Evolutionary conservation across 2,329 filamentous ascomycete genomes (phyloP), one percentile per base, ranked within the genome.

Genomic region (Ophidiomyces ophidiicola): DNA sequence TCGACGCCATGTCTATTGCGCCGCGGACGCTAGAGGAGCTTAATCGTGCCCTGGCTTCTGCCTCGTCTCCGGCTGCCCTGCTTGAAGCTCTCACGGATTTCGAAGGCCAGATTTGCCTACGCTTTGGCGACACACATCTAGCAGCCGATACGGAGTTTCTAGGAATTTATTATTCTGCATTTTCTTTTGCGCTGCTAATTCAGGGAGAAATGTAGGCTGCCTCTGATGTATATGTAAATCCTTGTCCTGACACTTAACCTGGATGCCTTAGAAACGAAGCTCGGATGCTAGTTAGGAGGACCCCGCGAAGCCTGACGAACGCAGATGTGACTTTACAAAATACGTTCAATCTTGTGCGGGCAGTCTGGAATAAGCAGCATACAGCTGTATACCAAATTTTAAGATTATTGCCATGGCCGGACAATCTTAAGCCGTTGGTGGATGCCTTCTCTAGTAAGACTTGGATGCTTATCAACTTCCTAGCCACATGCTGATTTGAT

Each of bases 161-260:
- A 10, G 56, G 55, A 45, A 44, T 53, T 5, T 64, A 58, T 42
- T 64, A 62, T 35, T 57, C 59, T 4, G 52, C 53, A 8, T 63
- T 60, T 41, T 54, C 64, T 32, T 54, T 63, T 32, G 55, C 56
- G 5, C 58, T 62, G 28, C 55, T 64, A 32, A 53, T 63, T 30
- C 55, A 53, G 6, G 52, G 61, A 34, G 53, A 64, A 48, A 51
- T 61, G 61, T 64, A 20, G 49, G 58, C n/a, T 29, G 14, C 6
- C 5, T 26, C 35, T 11, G 14, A 24, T 15, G 17, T 19, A 3
- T 20, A 6, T 11, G 10, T 17, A 19, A 4, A 4, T 4, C 11
- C 29, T 14, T 18, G 17, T 6, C 18, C 10, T 21, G 17, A 6
- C 7, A 11, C 30, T 41, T n/a, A n/a, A 41, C 32, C 32, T 32